These are phyloP conservation scores for Neonectria magnoliae DNA, from an alignment of 2,329 filamentous ascomycete genomes.

Conservation along the genomic window DNA sequence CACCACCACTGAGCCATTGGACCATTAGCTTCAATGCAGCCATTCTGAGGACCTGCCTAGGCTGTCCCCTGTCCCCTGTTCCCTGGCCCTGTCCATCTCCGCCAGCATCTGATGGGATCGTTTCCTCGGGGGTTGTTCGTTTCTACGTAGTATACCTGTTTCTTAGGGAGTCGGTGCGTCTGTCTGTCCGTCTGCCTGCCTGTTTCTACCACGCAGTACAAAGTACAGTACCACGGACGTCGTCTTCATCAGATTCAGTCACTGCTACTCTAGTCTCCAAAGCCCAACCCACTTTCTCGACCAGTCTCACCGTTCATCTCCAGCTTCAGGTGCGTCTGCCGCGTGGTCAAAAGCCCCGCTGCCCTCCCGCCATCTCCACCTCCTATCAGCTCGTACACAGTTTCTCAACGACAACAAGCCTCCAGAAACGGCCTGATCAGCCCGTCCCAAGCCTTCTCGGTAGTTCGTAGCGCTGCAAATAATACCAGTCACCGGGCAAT, in stretches of 20 bases:
- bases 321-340: slow-evolving; percentile 33
- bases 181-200: too few relatives aligned
- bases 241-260: neutral
- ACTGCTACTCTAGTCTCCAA: neutral
- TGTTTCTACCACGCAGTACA: too few relatives aligned
- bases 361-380: neutral
- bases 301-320: slow-evolving; percentile 25
- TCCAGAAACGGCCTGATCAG: neutral
- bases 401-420: neutral
- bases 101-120: slow-evolving; percentile 6
- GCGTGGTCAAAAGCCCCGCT: neutral
- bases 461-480: too few relatives aligned
- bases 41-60: neutral
- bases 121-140: neutral
- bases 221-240: neutral
- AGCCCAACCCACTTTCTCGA: slow-evolving; percentile 22
- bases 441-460: neutral
- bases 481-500: too few relatives aligned
- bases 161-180: too few relatives aligned
- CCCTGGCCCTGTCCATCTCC: neutral
- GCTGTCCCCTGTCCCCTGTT: neutral
- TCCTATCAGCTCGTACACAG: neutral
- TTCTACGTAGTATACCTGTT: neutral
- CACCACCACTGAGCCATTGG: slow-evolving; percentile 5
- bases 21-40: neutral